Conservation (phyloP, 176 grass and related monocot genomes). For the Elymus sibiricus region DNA sequence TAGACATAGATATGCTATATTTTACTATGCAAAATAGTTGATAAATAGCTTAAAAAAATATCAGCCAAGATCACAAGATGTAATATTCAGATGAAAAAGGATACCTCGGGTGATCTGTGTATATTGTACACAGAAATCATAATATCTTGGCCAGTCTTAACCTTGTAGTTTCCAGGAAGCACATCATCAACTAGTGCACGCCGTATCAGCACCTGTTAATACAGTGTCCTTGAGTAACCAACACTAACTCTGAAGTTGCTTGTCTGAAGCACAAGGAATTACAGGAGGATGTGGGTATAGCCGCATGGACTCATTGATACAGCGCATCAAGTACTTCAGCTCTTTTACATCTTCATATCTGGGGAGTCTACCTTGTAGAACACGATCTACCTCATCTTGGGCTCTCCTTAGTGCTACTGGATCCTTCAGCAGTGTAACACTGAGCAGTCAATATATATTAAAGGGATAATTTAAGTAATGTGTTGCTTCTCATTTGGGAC, state of each 20-base stretch:
- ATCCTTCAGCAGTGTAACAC: conserved; percentile 70
- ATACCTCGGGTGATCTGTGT: conserved; percentile 84
- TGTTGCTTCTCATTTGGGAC: conserved; percentile 21
- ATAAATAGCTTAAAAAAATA: neutral
- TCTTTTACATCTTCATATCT: conserved; percentile 98
- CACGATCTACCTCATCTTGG: conserved; percentile 82
- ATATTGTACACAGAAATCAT: conserved; percentile 99
- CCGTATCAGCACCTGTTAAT: conserved; percentile 78
- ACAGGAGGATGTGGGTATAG: conserved; percentile 98
- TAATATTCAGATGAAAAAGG: conserved; percentile 31
- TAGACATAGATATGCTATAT: conserved; percentile 15
- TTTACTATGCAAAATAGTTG: neutral
- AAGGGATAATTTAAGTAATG: conserved; percentile 45
- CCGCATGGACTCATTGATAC: conserved; percentile 98
- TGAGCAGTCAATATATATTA: conserved; percentile 64
- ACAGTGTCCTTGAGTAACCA: conserved; percentile 27
- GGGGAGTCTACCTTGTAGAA: conserved; percentile 93
- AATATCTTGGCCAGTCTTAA: conserved; percentile 87
- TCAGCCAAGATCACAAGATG: neutral
- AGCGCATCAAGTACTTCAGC: conserved; percentile 97
- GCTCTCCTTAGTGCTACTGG: conserved; percentile 61
- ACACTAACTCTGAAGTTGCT: conserved; percentile 20
- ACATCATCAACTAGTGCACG: conserved; percentile 81
- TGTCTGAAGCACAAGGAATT: conserved; percentile 45
- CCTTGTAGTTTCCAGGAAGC: conserved; percentile 92